Evolutionary conservation across 2,329 filamentous ascomycete species (phyloP).

Genomic region (Trichoderma atrobrunneum): DNA sequence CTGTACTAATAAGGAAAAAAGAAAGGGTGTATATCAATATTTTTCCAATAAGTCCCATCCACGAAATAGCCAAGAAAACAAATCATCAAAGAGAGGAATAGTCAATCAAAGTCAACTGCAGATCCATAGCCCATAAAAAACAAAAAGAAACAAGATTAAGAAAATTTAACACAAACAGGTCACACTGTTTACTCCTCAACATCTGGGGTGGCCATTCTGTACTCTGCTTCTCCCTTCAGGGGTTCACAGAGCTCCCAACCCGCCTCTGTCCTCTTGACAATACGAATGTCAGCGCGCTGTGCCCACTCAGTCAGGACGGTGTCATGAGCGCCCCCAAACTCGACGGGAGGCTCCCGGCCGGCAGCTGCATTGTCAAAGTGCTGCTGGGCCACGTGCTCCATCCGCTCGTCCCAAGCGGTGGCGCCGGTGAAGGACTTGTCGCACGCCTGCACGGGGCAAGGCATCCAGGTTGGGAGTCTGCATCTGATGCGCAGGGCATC

Average conservation of each 20-base stretch:
- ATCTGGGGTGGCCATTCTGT: slow-evolving; percentile 1
- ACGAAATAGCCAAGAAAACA: not conserved
- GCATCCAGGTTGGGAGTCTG: slow-evolving; percentile 56
- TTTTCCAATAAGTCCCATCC: not conserved
- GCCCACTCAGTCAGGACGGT: slow-evolving; percentile 42
- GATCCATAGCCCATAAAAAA: not conserved
- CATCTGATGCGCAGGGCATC: slow-evolving; percentile 62
- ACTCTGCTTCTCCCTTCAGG: slow-evolving; percentile 25
- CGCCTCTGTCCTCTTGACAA: slow-evolving; percentile 30
- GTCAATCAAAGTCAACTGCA: not conserved
- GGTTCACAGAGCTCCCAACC: slow-evolving; percentile 37
- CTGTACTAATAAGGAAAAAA: not conserved
- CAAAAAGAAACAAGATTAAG: not conserved
- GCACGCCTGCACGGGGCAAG: slow-evolving; percentile 64
- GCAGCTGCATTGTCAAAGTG: slow-evolving; percentile 61
- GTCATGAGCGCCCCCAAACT: slow-evolving; percentile 41
- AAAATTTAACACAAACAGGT: not conserved
- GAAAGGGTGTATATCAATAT: not conserved
- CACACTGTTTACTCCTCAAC: not conserved
- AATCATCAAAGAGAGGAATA: not conserved
- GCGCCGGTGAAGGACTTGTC: slow-evolving; percentile 54
- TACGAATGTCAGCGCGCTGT: slow-evolving; percentile 28
- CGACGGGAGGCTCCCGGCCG: slow-evolving; percentile 28
- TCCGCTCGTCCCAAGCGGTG: slow-evolving; percentile 72
- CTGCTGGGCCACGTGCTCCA: slow-evolving; percentile 77